phyloP scores from a whole-genome alignment of 2,329 filamentous ascomycete species.

The Apiospora koreana region DNA sequence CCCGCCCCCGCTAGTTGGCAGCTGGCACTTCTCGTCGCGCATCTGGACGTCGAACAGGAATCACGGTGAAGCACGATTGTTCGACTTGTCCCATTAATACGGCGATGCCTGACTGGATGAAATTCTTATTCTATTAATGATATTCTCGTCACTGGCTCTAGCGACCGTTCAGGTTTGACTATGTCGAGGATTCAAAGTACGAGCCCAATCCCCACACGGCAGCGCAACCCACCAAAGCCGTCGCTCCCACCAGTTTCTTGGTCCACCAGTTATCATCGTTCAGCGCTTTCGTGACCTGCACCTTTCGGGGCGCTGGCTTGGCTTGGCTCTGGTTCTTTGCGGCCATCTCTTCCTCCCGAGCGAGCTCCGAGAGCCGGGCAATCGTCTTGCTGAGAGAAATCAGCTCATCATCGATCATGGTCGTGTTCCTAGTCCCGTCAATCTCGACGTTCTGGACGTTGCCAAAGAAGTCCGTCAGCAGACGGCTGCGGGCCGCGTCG shows the following conservation, averaged over 20 bases:
- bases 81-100: neutral
- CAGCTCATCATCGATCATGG: conserved; percentile 68
- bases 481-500: conserved; percentile 71
- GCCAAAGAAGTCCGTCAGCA: conserved; percentile 96
- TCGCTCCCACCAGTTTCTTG: conserved; percentile 64
- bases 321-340: conserved; percentile 27
- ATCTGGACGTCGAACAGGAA: too few species aligned
- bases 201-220: conserved; percentile 60
- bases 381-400: conserved; percentile 72
- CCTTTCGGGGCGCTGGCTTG: conserved; percentile 34
- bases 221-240: conserved; percentile 62
- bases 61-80: neutral
- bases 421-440: conserved; percentile 60
- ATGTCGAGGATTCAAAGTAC: conserved; percentile 42
- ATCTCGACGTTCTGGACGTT: conserved; percentile 98
- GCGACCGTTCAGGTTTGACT: too few species aligned
- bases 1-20: neutral
- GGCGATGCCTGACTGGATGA: neutral
- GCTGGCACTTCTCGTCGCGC: neutral
- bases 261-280: conserved; percentile 68
- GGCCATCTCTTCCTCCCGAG: conserved; percentile 44
- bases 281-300: conserved; percentile 59
- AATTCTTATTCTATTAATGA: neutral
- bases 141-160: neutral
- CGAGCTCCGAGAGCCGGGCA: conserved; percentile 51